A percentile compares a stretch with the other conserved stretches of the same genome.
Conservation (phyloP, 192 early-diverging fungal species). For the Thamnidium elegans region DNA sequence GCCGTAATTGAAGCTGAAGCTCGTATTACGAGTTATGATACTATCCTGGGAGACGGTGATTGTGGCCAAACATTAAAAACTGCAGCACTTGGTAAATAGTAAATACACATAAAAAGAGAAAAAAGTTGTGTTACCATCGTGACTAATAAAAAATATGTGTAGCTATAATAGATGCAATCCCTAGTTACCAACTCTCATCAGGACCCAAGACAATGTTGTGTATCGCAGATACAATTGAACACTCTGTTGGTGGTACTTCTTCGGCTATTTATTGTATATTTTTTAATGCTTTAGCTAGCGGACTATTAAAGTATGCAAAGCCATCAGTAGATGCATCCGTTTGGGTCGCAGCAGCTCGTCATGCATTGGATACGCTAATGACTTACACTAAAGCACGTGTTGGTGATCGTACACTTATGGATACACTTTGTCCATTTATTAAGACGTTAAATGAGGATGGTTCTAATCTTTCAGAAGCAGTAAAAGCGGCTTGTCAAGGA, state of each 20-base stretch:
- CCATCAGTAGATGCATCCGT: constrained; percentile 18
- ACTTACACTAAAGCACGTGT: constrained; percentile 67
- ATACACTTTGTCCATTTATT: constrained; percentile 67
- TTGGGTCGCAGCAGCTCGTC: constrained; percentile 44
- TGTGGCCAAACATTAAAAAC: constrained; percentile 70
- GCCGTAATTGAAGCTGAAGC: constrained; percentile 55
- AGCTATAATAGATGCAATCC: constrained; percentile 50
- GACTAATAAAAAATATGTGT: background rate
- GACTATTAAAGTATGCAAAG: constrained; percentile 27
- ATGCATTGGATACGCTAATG: constrained; percentile 56
- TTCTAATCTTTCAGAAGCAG: constrained; percentile 42
- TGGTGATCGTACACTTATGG: constrained; percentile 74
- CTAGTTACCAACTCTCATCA: constrained; percentile 10
- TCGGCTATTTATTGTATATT: constrained; percentile 79
- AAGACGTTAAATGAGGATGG: constrained; percentile 32
- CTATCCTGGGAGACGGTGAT: constrained; percentile 80
- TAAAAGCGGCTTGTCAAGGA: constrained; percentile 52
- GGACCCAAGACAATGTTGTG: constrained; percentile 22
- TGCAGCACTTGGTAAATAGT: constrained; percentile 56
- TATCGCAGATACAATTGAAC: constrained; percentile 68
- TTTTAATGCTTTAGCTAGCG: constrained; percentile 60
- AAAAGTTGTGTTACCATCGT: background rate
- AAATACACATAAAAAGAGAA: background rate
- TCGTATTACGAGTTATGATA: constrained; percentile 65
- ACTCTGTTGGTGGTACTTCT: constrained; percentile 74